phyloP scores from a whole-genome alignment of 768 basidiomycete species.

The Suillus occidentalis region DNA sequence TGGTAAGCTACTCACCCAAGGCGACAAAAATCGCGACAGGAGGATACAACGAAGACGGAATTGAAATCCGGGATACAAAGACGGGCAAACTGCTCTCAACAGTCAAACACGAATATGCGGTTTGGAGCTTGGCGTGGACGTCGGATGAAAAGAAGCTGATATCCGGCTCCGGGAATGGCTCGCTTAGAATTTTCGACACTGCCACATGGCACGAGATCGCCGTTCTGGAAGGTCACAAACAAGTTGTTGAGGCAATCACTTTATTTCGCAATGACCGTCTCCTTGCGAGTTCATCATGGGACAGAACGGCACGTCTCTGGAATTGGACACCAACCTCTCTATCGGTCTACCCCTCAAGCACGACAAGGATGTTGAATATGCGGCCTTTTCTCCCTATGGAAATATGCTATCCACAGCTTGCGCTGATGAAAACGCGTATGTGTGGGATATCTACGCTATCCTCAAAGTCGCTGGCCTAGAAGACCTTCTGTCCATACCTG shows the following conservation, averaged over 20 bases:
- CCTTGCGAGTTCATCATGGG: not conserved
- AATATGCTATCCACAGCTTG: constrained; percentile 1
- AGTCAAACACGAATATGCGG: not conserved
- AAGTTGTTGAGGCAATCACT: not conserved
- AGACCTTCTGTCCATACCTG: not conserved
- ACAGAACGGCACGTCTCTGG: constrained; percentile 13
- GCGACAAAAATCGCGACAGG: not conserved
- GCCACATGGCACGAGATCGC: not conserved
- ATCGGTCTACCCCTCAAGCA: constrained; percentile 3
- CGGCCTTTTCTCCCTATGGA: constrained; percentile 7
- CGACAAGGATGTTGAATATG: not conserved
- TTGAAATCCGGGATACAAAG: not conserved
- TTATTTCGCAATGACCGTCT: not conserved
- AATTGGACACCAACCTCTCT: constrained; percentile 3
- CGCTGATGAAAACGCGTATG: not conserved
- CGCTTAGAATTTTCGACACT: not conserved
- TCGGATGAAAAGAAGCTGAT: not conserved
- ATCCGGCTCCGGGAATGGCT: not conserved
- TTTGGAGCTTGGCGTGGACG: not conserved
- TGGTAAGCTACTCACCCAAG: constrained; percentile 1
- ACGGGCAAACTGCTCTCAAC: not conserved
- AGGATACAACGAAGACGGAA: not conserved
- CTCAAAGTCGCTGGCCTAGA: not conserved
- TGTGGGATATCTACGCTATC: not conserved
- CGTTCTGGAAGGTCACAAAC: not conserved